Percentiles rank a stretch among this genome's conserved stretches.
phyloP scores from a whole-genome alignment of 306 rosid species.

The Begonia masoniana region DNA sequence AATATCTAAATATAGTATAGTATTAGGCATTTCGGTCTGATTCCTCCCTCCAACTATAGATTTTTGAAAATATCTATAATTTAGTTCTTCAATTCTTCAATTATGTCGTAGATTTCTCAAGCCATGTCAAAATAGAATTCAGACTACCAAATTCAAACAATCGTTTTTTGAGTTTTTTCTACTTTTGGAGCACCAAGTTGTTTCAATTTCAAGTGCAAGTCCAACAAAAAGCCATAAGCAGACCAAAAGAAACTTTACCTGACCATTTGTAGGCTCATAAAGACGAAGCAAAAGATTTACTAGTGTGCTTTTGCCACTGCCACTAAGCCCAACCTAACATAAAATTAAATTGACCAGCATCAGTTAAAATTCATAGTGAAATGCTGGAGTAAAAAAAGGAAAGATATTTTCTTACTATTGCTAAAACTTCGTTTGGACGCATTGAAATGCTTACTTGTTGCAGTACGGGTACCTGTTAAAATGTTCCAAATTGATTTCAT shows the following conservation, averaged over 20 bases:
- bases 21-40: no score
- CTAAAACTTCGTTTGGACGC: constrained; percentile 79
- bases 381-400: no score
- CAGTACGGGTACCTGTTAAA: constrained; percentile 67
- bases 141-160: no score
- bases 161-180: no score
- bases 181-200: background rate
- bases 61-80: no score
- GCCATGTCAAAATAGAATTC: no score
- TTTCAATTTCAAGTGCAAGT: background rate
- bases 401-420: constrained; percentile 56
- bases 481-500: constrained; percentile 12
- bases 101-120: no score
- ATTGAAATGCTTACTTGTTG: constrained; percentile 53
- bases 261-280: constrained; percentile 87
- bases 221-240: background rate
- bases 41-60: no score
- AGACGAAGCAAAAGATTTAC: constrained; percentile 93
- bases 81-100: no score
- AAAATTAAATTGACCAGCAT: constrained; percentile 12
- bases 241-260: constrained; percentile 39
- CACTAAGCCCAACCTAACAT: constrained; percentile 88
- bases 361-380: background rate
- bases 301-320: constrained; percentile 94
- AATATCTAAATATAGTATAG: no score